Evolutionary conservation across 371 early-diverging fungal genomes (phyloP).

Genomic region (Nosema muscidifuracis): DNA sequence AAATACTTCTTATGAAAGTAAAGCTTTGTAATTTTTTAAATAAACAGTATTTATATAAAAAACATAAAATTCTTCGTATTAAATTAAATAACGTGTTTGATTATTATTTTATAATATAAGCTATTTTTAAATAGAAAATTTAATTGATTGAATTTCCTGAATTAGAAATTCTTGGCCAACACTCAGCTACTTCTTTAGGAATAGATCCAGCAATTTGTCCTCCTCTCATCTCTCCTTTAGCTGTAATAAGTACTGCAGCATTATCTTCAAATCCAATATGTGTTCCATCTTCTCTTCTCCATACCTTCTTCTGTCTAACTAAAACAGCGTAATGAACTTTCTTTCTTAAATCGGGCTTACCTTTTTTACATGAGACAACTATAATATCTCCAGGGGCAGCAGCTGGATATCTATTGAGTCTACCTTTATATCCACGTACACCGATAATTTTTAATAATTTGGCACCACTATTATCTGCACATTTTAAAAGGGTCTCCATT

Average conservation of each 20-base stretch:
- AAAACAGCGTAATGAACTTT: conserved; percentile 98
- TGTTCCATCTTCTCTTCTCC: conserved; percentile 97
- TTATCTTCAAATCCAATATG: conserved; percentile 95
- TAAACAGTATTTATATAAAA: too few species aligned
- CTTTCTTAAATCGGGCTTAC: conserved; percentile 99
- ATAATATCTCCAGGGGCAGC: conserved; percentile 99
- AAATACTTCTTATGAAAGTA: too few species aligned
- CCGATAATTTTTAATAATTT: conserved; percentile 98
- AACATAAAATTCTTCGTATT: too few species aligned
- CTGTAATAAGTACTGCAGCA: conserved; percentile 91
- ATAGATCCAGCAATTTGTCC: conserved; percentile 99
- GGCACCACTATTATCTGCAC: conserved; percentile 99
- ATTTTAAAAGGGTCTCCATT: conserved; percentile 96
- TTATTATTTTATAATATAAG: too few species aligned
- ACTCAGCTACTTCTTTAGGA: conserved; percentile 98
- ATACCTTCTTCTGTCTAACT: conserved; percentile 96
- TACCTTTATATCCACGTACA: conserved; percentile 86
- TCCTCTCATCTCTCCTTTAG: conserved; percentile 99
- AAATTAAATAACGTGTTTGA: too few species aligned
- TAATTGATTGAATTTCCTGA: conserved; percentile 63
- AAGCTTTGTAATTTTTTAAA: too few species aligned
- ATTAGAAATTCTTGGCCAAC: conserved; percentile 99
- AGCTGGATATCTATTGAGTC: conserved; percentile 93
- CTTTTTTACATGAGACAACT: conserved; percentile 98
- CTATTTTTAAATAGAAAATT: too few species aligned